Conservation (phyloP, 768 basidiomycete genomes). For the Mycena amicta region DNA sequence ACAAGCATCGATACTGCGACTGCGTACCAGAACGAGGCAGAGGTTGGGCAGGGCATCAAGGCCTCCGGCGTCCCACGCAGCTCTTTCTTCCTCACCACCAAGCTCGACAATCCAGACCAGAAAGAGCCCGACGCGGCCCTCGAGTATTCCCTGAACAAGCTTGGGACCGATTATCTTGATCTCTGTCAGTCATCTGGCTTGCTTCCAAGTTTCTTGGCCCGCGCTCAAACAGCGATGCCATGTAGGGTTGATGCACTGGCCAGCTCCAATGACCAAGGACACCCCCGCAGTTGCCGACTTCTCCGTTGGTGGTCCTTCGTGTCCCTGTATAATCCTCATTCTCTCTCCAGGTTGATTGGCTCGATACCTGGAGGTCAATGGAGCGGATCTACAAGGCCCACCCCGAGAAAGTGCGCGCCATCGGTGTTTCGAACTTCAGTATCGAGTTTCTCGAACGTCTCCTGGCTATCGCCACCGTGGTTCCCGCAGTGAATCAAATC, state of each 20-base stretch:
- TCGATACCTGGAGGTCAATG: slow-evolving; percentile 81
- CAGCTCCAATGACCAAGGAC: slow-evolving; percentile 67
- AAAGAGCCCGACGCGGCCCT: slow-evolving; percentile 61
- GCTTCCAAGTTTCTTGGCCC: not conserved
- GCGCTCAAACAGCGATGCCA: not conserved
- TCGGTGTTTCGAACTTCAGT: slow-evolving; percentile 81
- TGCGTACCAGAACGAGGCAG: slow-evolving; percentile 73
- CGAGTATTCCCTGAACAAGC: slow-evolving; percentile 63
- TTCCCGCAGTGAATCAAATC: slow-evolving; percentile 82
- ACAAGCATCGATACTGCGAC: slow-evolving; percentile 73
- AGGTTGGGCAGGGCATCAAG: slow-evolving; percentile 82
- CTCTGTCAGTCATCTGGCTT: slow-evolving; percentile 53
- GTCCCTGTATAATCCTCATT: too few species aligned
- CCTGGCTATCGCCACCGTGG: slow-evolving; percentile 53
- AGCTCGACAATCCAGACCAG: slow-evolving; percentile 69
- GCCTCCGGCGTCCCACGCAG: slow-evolving; percentile 70
- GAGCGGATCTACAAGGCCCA: slow-evolving; percentile 65
- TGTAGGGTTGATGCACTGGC: slow-evolving; percentile 82
- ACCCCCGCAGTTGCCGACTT: slow-evolving; percentile 25
- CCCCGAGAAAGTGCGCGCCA: slow-evolving; percentile 75
- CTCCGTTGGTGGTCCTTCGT: too few species aligned
- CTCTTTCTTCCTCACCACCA: slow-evolving; percentile 81
- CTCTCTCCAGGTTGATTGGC: too few species aligned
- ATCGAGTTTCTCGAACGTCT: slow-evolving; percentile 64
- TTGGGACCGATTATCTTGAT: slow-evolving; percentile 79